Evolutionary conservation across 1,284 basidiomycete species (phyloP).

Genomic region (Cerioporus squamosus): DNA sequence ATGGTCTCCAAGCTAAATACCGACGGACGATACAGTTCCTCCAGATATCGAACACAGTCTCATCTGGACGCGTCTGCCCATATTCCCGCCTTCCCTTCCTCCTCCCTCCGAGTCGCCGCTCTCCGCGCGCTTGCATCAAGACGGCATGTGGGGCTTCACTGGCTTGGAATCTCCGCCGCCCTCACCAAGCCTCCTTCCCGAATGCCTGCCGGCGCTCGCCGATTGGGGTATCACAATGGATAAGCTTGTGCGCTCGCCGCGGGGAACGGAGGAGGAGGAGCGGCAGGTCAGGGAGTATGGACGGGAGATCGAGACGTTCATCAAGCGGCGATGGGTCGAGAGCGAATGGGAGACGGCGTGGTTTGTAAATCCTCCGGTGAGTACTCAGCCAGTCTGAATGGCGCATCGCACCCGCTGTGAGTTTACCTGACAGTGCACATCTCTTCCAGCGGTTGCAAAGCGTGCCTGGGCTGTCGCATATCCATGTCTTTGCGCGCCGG

Average conservation of each 20-base stretch:
- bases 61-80: constrained; percentile 75
- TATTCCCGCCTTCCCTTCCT: constrained; percentile 55
- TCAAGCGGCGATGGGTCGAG: constrained; percentile 67
- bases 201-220: constrained; percentile 59
- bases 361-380: constrained; percentile 84
- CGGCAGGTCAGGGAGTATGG: constrained; percentile 54
- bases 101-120: constrained; percentile 49
- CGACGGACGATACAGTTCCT: constrained; percentile 53
- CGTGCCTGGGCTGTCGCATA: constrained; percentile 76
- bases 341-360: constrained; percentile 81
- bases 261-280: constrained; percentile 57
- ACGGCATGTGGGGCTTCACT: constrained; percentile 81
- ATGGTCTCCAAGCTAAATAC: neutral
- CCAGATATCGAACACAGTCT: constrained; percentile 74
- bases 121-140: constrained; percentile 59
- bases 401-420: neutral
- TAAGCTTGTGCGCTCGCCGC: constrained; percentile 53
- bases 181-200: constrained; percentile 61
- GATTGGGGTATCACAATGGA: constrained; percentile 74
- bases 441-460: constrained; percentile 70
- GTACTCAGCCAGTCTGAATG: constrained; percentile 27
- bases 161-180: constrained; percentile 61
- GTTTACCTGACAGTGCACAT: neutral
- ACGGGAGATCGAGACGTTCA: constrained; percentile 61
- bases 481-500: constrained; percentile 76